phyloP scores from a whole-genome alignment of 116 monocot species.

The Iris pallida region DNA sequence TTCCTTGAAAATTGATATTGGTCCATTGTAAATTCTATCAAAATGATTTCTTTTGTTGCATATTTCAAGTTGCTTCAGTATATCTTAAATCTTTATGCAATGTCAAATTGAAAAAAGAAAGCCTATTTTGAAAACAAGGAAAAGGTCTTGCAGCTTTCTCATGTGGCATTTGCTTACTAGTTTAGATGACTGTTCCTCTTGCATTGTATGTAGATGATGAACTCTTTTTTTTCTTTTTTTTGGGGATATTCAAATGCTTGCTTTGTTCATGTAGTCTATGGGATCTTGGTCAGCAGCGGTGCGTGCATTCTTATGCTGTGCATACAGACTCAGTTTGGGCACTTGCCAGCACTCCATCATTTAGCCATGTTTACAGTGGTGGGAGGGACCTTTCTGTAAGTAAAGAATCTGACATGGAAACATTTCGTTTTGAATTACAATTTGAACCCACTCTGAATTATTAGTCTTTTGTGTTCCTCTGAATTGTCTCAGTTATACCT shows the following conservation, averaged over 20 bases:
- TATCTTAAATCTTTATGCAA: no score
- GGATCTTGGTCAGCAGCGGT: slow-evolving; percentile 99
- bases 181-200: not conserved
- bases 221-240: not conserved
- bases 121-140: no score
- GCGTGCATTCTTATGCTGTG: slow-evolving; percentile 97
- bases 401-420: not conserved
- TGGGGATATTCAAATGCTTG: not conserved
- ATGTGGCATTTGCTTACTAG: not conserved
- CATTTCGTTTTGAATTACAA: not conserved
- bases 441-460: slow-evolving; percentile 4
- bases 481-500: slow-evolving; percentile 66
- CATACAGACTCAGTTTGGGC: slow-evolving; percentile 99
- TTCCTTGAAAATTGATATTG: no score
- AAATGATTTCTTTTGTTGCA: no score
- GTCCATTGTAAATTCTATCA: no score
- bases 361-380: slow-evolving; percentile 96
- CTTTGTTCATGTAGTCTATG: slow-evolving; percentile 64
- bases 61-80: no score
- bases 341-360: slow-evolving; percentile 86
- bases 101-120: no score
- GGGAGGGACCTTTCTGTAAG: slow-evolving; percentile 92
- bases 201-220: not conserved
- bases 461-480: slow-evolving; percentile 10
- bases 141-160: no score